Evolutionary conservation across 805 yeast genomes (phyloP).

Genomic region (Diddensiella transvaalensis): DNA sequence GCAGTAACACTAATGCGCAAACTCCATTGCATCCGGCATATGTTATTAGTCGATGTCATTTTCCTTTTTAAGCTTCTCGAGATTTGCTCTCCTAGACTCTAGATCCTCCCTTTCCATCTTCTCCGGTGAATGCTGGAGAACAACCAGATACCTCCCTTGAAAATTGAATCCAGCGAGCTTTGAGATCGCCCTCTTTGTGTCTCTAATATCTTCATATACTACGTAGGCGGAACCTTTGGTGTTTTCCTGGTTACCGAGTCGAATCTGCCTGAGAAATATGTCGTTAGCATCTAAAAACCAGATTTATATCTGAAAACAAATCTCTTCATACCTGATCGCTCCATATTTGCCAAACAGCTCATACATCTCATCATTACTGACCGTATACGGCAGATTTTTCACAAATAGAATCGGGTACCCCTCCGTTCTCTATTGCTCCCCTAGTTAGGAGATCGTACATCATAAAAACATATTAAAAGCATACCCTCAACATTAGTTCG

Average conservation of each 20-base stretch:
- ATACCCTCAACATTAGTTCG: too few species aligned
- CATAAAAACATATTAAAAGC: too few species aligned
- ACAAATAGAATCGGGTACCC: constrained; percentile 42
- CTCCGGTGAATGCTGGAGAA: constrained; percentile 46
- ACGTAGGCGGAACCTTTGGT: constrained; percentile 54
- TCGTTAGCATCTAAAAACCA: background rate
- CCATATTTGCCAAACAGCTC: constrained; percentile 55
- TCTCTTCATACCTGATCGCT: constrained; percentile 35
- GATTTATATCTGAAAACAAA: too few species aligned
- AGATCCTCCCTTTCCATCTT: constrained; percentile 34
- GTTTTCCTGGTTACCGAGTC: constrained; percentile 40
- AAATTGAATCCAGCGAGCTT: constrained; percentile 59
- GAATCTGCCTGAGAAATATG: constrained; percentile 41
- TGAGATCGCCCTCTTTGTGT: constrained; percentile 50
- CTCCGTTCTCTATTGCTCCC: background rate
- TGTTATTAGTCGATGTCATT: constrained; percentile 24
- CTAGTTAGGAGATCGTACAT: too few species aligned
- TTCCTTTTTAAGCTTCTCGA: constrained; percentile 30
- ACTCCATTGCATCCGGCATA: too few species aligned
- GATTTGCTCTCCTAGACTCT: constrained; percentile 27
- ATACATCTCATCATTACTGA: constrained; percentile 45
- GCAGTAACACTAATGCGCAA: too few species aligned
- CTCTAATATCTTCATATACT: constrained; percentile 46
- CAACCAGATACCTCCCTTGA: constrained; percentile 56
- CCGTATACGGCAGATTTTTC: constrained; percentile 55